Evolutionary conservation across 2,329 filamentous ascomycete species (phyloP).

Genomic region (Calonectria multiphialidica): DNA sequence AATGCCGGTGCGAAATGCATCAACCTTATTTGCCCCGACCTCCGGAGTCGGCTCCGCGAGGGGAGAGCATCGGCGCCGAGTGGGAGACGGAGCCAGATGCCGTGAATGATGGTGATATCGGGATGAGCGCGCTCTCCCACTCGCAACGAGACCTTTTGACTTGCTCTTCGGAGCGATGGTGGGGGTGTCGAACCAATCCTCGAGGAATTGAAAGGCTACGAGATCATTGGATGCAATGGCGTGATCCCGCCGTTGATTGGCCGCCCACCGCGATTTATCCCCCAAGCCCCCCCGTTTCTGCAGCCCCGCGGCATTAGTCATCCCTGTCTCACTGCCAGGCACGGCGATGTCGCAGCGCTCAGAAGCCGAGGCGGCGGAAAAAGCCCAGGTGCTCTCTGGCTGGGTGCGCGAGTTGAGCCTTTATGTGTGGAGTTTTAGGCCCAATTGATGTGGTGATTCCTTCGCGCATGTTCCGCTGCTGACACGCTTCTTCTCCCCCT

Average conservation of each 20-base stretch:
- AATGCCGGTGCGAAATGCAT: background rate
- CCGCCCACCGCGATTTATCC: too few species aligned
- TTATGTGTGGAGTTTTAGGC: conserved; percentile 23
- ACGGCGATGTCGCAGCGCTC: conserved; percentile 43
- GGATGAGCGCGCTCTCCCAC: conserved; percentile 1
- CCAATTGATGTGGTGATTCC: conserved; percentile 26
- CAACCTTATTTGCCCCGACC: conserved; percentile 12
- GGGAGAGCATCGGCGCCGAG: conserved; percentile 16
- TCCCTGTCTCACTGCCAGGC: conserved; percentile 23
- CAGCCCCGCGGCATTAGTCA: conserved; percentile 41
- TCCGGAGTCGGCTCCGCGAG: conserved; percentile 21
- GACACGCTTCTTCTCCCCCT: background rate
- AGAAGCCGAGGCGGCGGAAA: conserved; percentile 8
- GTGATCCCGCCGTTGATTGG: background rate
- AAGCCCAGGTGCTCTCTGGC: background rate
- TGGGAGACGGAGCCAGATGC: conserved; percentile 19
- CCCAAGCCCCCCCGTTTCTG: background rate
- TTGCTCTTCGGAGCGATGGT: background rate
- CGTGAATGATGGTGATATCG: conserved; percentile 1
- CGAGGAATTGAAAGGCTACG: conserved; percentile 25
- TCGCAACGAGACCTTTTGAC: background rate
- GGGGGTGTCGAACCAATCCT: conserved; percentile 37
- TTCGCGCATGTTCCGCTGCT: background rate
- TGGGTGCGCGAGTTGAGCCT: conserved; percentile 1
- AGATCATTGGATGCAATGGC: conserved; percentile 42